phyloP scores from a whole-genome alignment of 192 early-diverging fungal genomes.

The Coemansia sp. region DNA sequence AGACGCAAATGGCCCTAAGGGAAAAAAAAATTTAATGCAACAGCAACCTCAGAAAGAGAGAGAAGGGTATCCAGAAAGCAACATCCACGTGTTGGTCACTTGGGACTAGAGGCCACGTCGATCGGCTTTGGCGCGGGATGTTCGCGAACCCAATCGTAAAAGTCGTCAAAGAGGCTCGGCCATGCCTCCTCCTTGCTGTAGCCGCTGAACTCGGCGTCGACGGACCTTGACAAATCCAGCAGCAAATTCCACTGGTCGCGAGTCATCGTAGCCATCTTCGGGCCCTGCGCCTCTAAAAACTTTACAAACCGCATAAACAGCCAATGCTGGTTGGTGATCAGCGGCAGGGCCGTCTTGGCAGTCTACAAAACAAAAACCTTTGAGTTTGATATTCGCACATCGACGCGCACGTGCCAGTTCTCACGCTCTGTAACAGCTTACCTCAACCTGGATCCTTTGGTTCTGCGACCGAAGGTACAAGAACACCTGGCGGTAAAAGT shows the following conservation, averaged over 20 bases:
- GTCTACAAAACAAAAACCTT: slow-evolving; percentile 19
- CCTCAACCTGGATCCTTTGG: slow-evolving; percentile 30
- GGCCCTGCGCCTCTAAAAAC: slow-evolving; percentile 31
- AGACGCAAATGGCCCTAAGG: too few species aligned
- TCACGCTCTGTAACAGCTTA: slow-evolving; percentile 10
- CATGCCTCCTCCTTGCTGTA: slow-evolving; percentile 51
- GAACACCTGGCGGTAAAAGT: slow-evolving; percentile 44
- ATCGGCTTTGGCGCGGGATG: background rate
- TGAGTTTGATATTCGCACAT: background rate
- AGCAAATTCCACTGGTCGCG: slow-evolving; percentile 52
- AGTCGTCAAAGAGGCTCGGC: slow-evolving; percentile 48
- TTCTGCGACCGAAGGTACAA: slow-evolving; percentile 22
- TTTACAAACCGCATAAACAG: slow-evolving; percentile 35
- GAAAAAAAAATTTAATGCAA: too few species aligned
- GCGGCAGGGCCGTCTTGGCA: slow-evolving; percentile 22
- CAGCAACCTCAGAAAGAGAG: background rate
- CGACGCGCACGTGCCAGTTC: background rate
- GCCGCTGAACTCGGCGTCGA: slow-evolving; percentile 16
- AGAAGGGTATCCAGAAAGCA: background rate
- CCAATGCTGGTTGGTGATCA: slow-evolving; percentile 20
- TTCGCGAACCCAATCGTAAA: slow-evolving; percentile 31
- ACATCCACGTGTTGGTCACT: slow-evolving; percentile 18
- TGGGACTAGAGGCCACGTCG: background rate
- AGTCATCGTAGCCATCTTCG: slow-evolving; percentile 27
- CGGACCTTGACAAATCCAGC: slow-evolving; percentile 29